These are phyloP conservation scores for Mycena capillaripes DNA, from an alignment of 768 basidiomycete genomes.

Conservation along the genomic window DNA sequence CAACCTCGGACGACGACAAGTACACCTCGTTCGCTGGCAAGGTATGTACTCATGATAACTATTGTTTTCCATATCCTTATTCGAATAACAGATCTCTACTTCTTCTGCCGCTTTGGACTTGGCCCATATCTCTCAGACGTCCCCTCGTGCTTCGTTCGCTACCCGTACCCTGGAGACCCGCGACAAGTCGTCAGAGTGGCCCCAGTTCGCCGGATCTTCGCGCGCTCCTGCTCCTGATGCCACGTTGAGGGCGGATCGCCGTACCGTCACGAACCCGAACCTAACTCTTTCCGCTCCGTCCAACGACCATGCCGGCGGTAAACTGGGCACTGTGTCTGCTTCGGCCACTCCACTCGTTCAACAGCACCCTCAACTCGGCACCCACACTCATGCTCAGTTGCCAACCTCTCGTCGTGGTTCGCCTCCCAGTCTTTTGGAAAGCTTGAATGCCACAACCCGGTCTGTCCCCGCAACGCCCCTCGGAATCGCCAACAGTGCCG, in stretches of 20 bases:
- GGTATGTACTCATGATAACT: constrained; percentile 55
- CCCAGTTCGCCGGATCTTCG: constrained; percentile 80
- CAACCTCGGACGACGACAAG: constrained; percentile 93
- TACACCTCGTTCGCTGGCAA: constrained; percentile 75
- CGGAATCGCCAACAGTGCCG: constrained; percentile 62
- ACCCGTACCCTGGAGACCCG: constrained; percentile 68
- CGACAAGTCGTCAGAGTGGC: constrained; percentile 93
- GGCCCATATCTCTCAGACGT: constrained; percentile 89
- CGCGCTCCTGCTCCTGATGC: constrained; percentile 69
- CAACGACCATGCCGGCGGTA: constrained; percentile 61
- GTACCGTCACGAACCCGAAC: constrained; percentile 82
- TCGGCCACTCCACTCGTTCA: constrained; percentile 75
- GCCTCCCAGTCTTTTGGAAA: constrained; percentile 75
- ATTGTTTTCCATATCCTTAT: constrained; percentile 4
- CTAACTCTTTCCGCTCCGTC: constrained; percentile 71
- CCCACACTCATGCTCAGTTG: constrained; percentile 52
- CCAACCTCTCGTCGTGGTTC: constrained; percentile 82
- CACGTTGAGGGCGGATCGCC: constrained; percentile 71
- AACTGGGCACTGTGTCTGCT: constrained; percentile 65
- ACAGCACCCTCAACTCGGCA: constrained; percentile 68
- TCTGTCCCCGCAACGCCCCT: constrained; percentile 90
- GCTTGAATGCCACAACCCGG: constrained; percentile 71
- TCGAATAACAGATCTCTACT: constrained; percentile 72
- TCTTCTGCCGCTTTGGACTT: constrained; percentile 95
- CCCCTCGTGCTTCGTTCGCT: constrained; percentile 72